phyloP scores from a whole-genome alignment of 768 basidiomycete species.

The Lactarius indigo region DNA sequence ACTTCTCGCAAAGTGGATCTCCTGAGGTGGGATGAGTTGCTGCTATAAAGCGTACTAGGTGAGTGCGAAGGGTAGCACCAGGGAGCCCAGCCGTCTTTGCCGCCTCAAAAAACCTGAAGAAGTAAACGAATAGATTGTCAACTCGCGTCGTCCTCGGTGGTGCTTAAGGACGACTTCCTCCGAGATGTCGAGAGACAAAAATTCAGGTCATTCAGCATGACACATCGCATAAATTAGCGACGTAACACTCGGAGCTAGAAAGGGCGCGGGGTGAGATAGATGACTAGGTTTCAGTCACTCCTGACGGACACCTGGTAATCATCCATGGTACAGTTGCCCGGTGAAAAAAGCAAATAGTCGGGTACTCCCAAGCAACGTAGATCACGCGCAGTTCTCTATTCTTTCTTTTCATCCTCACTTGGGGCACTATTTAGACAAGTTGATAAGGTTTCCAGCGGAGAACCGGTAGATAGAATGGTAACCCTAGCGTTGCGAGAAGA shows the following conservation, averaged over 20 bases:
- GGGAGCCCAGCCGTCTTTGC: conserved; percentile 47
- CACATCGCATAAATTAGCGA: conserved; percentile 63
- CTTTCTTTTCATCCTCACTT: conserved; percentile 60
- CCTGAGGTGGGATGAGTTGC: conserved; percentile 46
- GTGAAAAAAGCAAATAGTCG: background rate
- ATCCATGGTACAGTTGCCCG: conserved; percentile 63
- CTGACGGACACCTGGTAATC: conserved; percentile 69
- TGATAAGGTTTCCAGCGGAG: conserved; percentile 24
- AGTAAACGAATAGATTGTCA: conserved; percentile 70
- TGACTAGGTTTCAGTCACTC: conserved; percentile 54
- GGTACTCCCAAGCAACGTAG: conserved; percentile 21
- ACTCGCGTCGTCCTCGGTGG: conserved; percentile 63
- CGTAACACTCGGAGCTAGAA: conserved; percentile 75
- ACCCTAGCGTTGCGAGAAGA: conserved; percentile 46
- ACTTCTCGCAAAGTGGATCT: conserved; percentile 35
- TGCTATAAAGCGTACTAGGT: conserved; percentile 43
- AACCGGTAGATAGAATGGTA: conserved; percentile 63
- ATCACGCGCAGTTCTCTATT: conserved; percentile 47
- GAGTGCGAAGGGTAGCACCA: conserved; percentile 45
- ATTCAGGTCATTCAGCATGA: conserved; percentile 64
- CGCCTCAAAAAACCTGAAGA: conserved; percentile 68
- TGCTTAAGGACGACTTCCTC: conserved; percentile 65
- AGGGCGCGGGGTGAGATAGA: conserved; percentile 72
- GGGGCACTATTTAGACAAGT: conserved; percentile 41
- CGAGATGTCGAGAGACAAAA: conserved; percentile 51